phyloP scores from a whole-genome alignment of 164 flowering plant species.

The Nymphaea colorata region DNA sequence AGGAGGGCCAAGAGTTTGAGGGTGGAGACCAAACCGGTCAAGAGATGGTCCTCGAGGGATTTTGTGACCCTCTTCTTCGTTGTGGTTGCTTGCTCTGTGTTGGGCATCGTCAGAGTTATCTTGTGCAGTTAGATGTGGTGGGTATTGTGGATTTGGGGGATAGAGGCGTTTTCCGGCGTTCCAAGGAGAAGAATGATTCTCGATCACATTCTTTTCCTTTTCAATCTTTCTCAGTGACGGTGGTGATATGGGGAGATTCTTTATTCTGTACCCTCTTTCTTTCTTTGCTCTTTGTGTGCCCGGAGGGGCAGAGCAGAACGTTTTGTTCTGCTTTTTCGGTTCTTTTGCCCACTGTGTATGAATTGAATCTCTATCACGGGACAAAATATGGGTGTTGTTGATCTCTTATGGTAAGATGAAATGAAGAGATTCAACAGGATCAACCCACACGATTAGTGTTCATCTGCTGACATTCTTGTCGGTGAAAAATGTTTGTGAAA shows the following conservation, averaged over 20 bases:
- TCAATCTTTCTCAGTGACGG: background rate
- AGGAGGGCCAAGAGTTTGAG: constrained; percentile 86
- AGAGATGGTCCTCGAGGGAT: constrained; percentile 80
- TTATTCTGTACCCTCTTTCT: background rate
- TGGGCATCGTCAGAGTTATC: constrained; percentile 54
- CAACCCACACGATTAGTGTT: no score
- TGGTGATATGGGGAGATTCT: constrained; percentile 3
- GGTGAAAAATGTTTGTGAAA: no score
- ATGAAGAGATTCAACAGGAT: no score
- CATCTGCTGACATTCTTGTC: no score
- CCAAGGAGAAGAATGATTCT: background rate
- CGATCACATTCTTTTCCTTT: background rate
- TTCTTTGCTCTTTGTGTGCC: background rate
- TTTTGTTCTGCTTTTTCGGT: constrained; percentile 16
- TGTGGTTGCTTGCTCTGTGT: constrained; percentile 45
- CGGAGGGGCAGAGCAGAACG: constrained; percentile 8
- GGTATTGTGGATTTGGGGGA: background rate
- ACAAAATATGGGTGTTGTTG: no score
- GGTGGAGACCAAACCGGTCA: constrained; percentile 45
- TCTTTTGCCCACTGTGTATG: background rate
- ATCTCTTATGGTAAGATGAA: no score
- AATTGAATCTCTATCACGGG: no score
- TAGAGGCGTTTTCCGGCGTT: background rate
- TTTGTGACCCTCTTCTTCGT: constrained; percentile 64
- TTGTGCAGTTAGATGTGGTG: constrained; percentile 29